Percentiles rank a stretch among this genome's conserved stretches.
phyloP scores from a whole-genome alignment of 108 stramenopile species.

The Nitzschia putrida region DNA sequence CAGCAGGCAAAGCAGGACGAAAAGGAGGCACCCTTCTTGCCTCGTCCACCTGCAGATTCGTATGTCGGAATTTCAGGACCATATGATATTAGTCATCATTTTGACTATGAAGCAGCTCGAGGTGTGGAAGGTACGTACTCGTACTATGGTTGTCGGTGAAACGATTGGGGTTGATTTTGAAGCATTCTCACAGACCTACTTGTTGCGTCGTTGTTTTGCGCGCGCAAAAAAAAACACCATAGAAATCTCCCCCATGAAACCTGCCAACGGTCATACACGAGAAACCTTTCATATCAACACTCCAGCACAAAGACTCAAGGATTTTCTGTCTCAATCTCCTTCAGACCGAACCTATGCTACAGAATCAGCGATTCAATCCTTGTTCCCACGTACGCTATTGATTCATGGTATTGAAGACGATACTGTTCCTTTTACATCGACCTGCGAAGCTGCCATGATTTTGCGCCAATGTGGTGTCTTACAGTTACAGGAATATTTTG shows the following conservation, averaged over 20 bases:
- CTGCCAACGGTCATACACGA: conserved; percentile 62
- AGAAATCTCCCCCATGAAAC: conserved; percentile 79
- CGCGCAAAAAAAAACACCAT: neutral
- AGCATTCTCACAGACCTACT: neutral
- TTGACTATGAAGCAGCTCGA: conserved; percentile 82
- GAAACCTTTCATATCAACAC: conserved; percentile 55
- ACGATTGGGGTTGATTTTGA: neutral
- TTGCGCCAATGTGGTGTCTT: conserved; percentile 57
- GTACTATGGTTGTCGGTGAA: neutral
- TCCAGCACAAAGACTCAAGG: conserved; percentile 51
- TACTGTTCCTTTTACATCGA: conserved; percentile 79
- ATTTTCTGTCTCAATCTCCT: conserved; percentile 17
- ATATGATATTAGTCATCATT: conserved; percentile 81
- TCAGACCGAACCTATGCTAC: neutral
- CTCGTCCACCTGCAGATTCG: conserved; percentile 19
- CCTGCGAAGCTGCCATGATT: conserved; percentile 62
- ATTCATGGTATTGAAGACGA: conserved; percentile 85
- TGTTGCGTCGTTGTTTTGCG: neutral
- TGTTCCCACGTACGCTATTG: conserved; percentile 49
- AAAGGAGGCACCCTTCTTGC: neutral
- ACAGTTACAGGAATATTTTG: conserved; percentile 58
- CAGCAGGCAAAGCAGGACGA: neutral
- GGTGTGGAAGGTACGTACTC: conserved; percentile 63
- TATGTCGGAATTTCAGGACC: conserved; percentile 75
- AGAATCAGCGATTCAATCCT: neutral